A percentile compares a stretch with the other conserved stretches of the same genome.
Evolutionary conservation across 177 flowering plant genomes (phyloP).

Genomic region (Vitis hybrid): DNA sequence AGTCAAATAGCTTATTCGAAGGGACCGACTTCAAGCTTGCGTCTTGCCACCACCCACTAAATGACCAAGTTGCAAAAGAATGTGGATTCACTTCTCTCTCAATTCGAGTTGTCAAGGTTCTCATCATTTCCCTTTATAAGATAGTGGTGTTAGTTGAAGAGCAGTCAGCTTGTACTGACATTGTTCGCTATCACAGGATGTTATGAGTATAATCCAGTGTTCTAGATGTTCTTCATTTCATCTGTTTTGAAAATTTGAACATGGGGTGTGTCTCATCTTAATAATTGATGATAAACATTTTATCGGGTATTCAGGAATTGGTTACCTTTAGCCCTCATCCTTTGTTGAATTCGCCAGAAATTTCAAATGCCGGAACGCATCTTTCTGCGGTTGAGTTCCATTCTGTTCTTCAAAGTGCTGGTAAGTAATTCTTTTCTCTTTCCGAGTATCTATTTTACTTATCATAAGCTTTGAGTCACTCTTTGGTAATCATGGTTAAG

Average conservation of each 20-base stretch:
- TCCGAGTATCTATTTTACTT: background rate
- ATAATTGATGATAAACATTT: slow-evolving; percentile 6
- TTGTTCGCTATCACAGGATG: too few relatives aligned
- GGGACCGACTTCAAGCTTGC: slow-evolving; percentile 98
- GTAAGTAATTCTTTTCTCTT: slow-evolving; percentile 27
- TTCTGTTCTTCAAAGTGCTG: slow-evolving; percentile 69
- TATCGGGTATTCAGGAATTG: slow-evolving; percentile 59
- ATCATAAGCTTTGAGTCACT: background rate
- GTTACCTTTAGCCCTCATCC: slow-evolving; percentile 80
- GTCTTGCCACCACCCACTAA: slow-evolving; percentile 49
- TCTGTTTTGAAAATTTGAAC: background rate
- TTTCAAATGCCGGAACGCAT: slow-evolving; percentile 85
- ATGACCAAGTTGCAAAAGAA: slow-evolving; percentile 67
- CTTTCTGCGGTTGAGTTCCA: slow-evolving; percentile 86
- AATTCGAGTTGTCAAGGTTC: slow-evolving; percentile 84
- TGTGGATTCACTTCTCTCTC: slow-evolving; percentile 94
- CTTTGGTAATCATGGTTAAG: background rate
- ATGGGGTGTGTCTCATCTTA: slow-evolving; percentile 7
- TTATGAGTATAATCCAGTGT: too few relatives aligned
- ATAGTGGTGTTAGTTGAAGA: too few relatives aligned
- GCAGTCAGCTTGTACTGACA: too few relatives aligned
- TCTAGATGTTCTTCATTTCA: too few relatives aligned
- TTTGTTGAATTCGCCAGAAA: slow-evolving; percentile 53
- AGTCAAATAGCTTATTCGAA: slow-evolving; percentile 54
- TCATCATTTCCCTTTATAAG: background rate